Percentiles rank a stretch among this genome's conserved stretches.
Conservation (phyloP, 2,329 filamentous ascomycete species). For the Clarireedia paspali region DNA sequence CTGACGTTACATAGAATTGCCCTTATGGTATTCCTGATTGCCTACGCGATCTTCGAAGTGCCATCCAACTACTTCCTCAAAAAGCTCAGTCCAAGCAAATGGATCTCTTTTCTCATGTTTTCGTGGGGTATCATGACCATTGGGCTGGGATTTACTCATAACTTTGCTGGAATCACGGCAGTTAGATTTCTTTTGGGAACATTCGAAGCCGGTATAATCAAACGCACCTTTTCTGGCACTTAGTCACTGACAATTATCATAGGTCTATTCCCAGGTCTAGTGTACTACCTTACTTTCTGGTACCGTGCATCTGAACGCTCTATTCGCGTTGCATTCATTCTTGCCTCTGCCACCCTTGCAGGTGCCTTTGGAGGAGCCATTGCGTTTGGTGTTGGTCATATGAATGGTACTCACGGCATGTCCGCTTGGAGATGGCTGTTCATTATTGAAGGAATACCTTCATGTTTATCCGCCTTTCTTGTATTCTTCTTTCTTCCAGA, state of each 20-base stretch:
- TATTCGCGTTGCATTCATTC: slow-evolving; percentile 26
- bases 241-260: slow-evolving; percentile 28
- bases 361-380: slow-evolving; percentile 28
- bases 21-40: slow-evolving; percentile 40
- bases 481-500: slow-evolving; percentile 41
- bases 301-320: slow-evolving; percentile 25
- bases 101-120: slow-evolving; percentile 43
- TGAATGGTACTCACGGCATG: slow-evolving; percentile 22
- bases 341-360: slow-evolving; percentile 26
- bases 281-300: slow-evolving; percentile 29
- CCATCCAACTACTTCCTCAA: slow-evolving; percentile 44
- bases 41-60: slow-evolving; percentile 42
- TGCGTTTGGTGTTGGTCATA: slow-evolving; percentile 26
- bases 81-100: slow-evolving; percentile 38
- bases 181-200: slow-evolving; percentile 41
- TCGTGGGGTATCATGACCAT: slow-evolving; percentile 41
- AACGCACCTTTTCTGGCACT: slow-evolving; percentile 18
- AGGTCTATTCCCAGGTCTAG: slow-evolving; percentile 34
- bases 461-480: slow-evolving; percentile 40
- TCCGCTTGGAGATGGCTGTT: slow-evolving; percentile 28
- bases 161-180: slow-evolving; percentile 36
- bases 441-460: slow-evolving; percentile 26
- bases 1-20: slow-evolving; percentile 28
- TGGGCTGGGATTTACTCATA: slow-evolving; percentile 37
- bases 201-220: slow-evolving; percentile 37